Percentiles rank a stretch among this genome's conserved stretches.
Evolutionary conservation across 192 early-diverging fungal genomes (phyloP).

Genomic region (Backusella circina): DNA sequence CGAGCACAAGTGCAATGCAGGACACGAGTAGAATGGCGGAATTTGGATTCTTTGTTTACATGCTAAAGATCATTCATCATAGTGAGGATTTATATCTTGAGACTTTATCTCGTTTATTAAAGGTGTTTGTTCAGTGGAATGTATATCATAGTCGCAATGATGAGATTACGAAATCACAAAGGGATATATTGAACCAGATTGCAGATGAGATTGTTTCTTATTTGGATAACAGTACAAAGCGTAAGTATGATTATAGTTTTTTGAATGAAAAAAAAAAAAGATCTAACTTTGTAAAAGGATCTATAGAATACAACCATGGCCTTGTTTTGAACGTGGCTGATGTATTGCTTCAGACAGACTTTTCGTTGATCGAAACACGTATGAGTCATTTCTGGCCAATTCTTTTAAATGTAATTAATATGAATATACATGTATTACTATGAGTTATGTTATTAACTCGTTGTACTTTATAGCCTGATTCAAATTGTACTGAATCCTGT

Average conservation of each 20-base stretch:
- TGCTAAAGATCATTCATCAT: slow-evolving; percentile 4
- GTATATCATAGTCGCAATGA: slow-evolving; percentile 24
- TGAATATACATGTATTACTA: not conserved
- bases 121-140: slow-evolving; percentile 17
- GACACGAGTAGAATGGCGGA: slow-evolving; percentile 19
- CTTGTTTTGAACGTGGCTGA: slow-evolving; percentile 8
- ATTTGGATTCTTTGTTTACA: slow-evolving; percentile 25
- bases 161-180: slow-evolving; percentile 16
- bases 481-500: slow-evolving; percentile 1
- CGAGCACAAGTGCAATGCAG: slow-evolving; percentile 6
- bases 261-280: not conserved
- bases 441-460: not conserved
- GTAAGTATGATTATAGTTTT: not conserved
- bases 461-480: slow-evolving; percentile 4
- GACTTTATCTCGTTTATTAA: not conserved
- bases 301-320: slow-evolving; percentile 14
- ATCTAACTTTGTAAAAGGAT: not conserved
- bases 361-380: slow-evolving; percentile 24
- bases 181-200: not conserved
- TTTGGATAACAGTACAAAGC: not conserved
- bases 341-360: slow-evolving; percentile 20
- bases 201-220: slow-evolving; percentile 6
- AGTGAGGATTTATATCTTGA: not conserved
- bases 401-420: slow-evolving; percentile 23
- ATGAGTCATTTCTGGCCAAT: slow-evolving; percentile 25